phyloP scores from a whole-genome alignment of 352 stramenopile species.

The Phytophthora kernoviae region DNA sequence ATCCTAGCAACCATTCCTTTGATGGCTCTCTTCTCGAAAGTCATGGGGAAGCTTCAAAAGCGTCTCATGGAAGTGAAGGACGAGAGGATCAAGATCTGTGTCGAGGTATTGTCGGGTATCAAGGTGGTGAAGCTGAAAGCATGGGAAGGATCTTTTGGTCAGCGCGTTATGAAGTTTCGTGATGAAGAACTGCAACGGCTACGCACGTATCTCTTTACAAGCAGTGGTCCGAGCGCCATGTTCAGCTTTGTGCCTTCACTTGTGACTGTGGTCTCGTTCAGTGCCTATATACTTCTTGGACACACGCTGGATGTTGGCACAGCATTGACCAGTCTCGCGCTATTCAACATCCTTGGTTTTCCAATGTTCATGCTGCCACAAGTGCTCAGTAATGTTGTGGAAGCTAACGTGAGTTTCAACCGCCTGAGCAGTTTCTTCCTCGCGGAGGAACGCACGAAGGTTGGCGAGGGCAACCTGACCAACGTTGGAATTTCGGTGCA shows the following conservation, averaged over 20 bases:
- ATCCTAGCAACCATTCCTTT: constrained; percentile 94
- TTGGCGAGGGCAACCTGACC: constrained; percentile 81
- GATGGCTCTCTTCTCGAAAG: constrained; percentile 87
- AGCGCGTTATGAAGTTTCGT: constrained; percentile 62
- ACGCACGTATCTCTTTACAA: constrained; percentile 50
- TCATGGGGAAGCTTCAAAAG: constrained; percentile 61
- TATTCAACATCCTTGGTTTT: constrained; percentile 91
- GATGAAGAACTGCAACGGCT: constrained; percentile 85
- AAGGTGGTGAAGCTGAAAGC: constrained; percentile 67
- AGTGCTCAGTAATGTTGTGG: constrained; percentile 94
- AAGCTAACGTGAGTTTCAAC: constrained; percentile 78
- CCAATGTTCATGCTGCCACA: constrained; percentile 96
- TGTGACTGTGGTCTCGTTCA: constrained; percentile 54
- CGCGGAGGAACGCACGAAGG: constrained; percentile 71
- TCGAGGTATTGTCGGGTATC: constrained; percentile 50
- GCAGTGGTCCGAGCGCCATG: constrained; percentile 53
- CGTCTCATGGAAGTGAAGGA: constrained; percentile 93
- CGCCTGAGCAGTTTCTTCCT: constrained; percentile 74
- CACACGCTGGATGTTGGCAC: constrained; percentile 63
- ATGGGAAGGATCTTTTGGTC: constrained; percentile 55
- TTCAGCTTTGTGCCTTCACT: constrained; percentile 58
- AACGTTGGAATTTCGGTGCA: constrained; percentile 55
- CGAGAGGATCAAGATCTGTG: constrained; percentile 93
- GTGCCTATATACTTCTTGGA: constrained; percentile 58
- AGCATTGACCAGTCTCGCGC: constrained; percentile 56